Conservation (phyloP, 2,329 filamentous ascomycete species). For the Didymella arachidicola region DNA sequence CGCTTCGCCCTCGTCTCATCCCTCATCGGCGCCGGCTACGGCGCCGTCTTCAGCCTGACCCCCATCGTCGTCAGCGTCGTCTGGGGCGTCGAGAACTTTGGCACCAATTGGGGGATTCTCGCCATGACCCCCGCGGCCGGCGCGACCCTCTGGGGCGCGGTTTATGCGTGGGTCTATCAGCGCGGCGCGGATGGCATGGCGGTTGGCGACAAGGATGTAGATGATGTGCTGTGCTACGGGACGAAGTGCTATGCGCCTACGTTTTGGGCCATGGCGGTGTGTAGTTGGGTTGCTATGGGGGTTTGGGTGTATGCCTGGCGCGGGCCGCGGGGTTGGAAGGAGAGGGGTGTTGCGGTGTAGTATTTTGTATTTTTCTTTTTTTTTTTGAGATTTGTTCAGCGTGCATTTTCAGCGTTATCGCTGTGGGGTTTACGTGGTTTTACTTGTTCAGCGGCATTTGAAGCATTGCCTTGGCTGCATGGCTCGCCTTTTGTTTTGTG, state of each 20-base stretch:
- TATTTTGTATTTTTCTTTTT: not conserved
- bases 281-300: conserved; percentile 80
- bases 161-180: conserved; percentile 87
- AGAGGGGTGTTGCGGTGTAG: conserved; percentile 74
- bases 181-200: conserved; percentile 60
- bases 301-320: conserved; percentile 81
- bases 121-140: conserved; percentile 90
- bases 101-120: conserved; percentile 96
- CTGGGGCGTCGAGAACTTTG: conserved; percentile 98
- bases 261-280: conserved; percentile 86
- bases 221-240: conserved; percentile 77
- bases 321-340: conserved; percentile 76
- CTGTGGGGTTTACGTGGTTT: not conserved
- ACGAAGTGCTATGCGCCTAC: conserved; percentile 79
- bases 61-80: conserved; percentile 96
- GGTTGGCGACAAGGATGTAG: conserved; percentile 44
- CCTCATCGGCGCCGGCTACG: conserved; percentile 88
- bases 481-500: not conserved
- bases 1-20: conserved; percentile 88
- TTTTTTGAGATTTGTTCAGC: not conserved
- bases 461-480: not conserved
- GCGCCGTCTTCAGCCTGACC: conserved; percentile 85
- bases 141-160: conserved; percentile 85
- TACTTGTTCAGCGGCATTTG: not conserved
- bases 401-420: no score